A percentile compares a stretch with the other conserved stretches of the same genome.
Conservation (phyloP, 768 basidiomycete species). For the Hortiboletus campestris region DNA sequence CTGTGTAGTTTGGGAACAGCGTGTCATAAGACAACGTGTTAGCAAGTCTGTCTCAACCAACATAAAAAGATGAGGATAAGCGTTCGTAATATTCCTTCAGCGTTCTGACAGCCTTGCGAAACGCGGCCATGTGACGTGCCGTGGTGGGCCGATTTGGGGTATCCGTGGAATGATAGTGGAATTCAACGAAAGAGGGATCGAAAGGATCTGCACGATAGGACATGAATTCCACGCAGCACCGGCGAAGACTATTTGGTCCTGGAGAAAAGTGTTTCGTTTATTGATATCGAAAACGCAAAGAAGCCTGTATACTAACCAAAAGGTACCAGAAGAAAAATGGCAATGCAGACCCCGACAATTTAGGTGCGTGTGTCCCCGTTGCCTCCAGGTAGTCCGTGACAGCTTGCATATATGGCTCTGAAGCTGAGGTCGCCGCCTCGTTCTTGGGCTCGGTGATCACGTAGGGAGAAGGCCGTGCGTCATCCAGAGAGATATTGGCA, state of each 20-base stretch:
- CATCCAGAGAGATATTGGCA: too few species aligned
- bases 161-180: slow-evolving; percentile 23
- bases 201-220: slow-evolving; percentile 25
- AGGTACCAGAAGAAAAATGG: not conserved
- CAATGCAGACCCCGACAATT: not conserved
- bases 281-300: too few species aligned
- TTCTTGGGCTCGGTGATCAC: not conserved
- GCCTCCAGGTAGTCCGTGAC: too few species aligned
- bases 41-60: too few species aligned
- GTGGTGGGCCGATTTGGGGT: not conserved
- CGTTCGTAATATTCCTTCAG: slow-evolving; percentile 24
- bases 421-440: not conserved
- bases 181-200: slow-evolving; percentile 20
- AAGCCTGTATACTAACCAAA: not conserved
- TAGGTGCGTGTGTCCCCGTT: too few species aligned
- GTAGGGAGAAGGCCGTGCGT: too few species aligned
- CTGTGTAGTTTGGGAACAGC: too few species aligned
- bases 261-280: not conserved
- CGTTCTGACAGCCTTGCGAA: slow-evolving; percentile 21
- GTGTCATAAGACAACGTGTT: too few species aligned
- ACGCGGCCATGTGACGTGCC: slow-evolving; percentile 26
- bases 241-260: slow-evolving; percentile 31
- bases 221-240: slow-evolving; percentile 25
- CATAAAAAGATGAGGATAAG: too few species aligned
- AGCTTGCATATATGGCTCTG: not conserved